Base-by-base conservation (phyloP, 2,329 filamentous ascomycete species). In the Colletotrichum sp. region DNA sequence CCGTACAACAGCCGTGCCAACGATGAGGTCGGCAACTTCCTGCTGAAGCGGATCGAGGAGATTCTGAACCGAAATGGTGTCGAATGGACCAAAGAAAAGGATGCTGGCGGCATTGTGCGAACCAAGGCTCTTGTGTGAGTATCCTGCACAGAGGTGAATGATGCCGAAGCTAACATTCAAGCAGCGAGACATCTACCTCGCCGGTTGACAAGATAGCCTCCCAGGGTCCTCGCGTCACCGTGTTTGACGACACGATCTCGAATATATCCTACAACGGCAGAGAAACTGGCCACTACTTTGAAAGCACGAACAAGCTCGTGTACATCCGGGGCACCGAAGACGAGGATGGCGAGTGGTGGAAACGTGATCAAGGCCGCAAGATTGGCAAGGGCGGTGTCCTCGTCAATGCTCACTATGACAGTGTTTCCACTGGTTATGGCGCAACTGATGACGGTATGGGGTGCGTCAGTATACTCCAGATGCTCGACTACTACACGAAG, bases 401-500 rank as follows among this genome's bases (percentile, higher is more conserved):
- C 59, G 94, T 98, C 78, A 98, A 98, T 83, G 96, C 96, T 21
- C 97, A 98, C 82, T 98, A 97, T 81, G 97, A 78, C 71, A 96
- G 94, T 73, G 97, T 98, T 7, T 95, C 96, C 16, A 98, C 96
- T 4, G 96, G 95, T 2, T 98, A 93, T 79, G 97, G 97, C 63
- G 96, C 97, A 18, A 98, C 97, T 4, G 97, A 99, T 81, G 95
- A 98, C 83, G 97, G 96, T 9, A 92, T 98, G 76, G 96, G 96
- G 32, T 95, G 97, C 26, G 92, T 98, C n/a, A 94, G 94, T 1
- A 87, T 96, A 56, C 89, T 98, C 63, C 96, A 98, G 83, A 87
- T 98, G 64, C 89, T 98, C 76, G 94, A 93, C 77, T 95, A 98
- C 84, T 98, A 98, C 82, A 96, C 95, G 2, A 90, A 90, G 3